Evolutionary conservation across 495 filamentous ascomycete genomes (phyloP).

Genomic region (Terfezia claveryi): DNA sequence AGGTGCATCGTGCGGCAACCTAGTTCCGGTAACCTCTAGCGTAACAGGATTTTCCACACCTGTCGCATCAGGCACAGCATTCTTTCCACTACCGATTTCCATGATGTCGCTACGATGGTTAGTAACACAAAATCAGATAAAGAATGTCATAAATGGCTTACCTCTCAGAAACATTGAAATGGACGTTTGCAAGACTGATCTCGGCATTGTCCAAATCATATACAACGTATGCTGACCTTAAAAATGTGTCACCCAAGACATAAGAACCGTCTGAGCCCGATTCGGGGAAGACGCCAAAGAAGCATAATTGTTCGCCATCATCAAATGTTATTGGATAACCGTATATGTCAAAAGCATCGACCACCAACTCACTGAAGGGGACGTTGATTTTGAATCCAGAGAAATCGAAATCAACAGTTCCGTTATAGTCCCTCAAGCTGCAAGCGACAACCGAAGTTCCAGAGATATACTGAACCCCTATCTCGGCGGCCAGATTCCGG

Average conservation of each 20-base stretch:
- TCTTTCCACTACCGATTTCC: slow-evolving; percentile 47
- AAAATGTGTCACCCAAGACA: slow-evolving; percentile 80
- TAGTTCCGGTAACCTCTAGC: slow-evolving; percentile 16
- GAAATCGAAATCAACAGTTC: slow-evolving; percentile 48
- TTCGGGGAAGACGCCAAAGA: slow-evolving; percentile 58
- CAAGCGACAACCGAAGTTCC: slow-evolving; percentile 55
- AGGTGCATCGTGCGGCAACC: not conserved
- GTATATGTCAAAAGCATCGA: slow-evolving; percentile 32
- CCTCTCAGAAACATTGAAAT: slow-evolving; percentile 47
- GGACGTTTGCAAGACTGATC: slow-evolving; percentile 68
- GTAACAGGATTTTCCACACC: slow-evolving; percentile 41
- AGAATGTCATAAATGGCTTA: not conserved
- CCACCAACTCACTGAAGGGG: slow-evolving; percentile 51
- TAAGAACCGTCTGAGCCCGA: slow-evolving; percentile 29
- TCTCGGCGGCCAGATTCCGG: slow-evolving; percentile 36
- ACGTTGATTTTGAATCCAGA: slow-evolving; percentile 46
- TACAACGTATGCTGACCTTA: slow-evolving; percentile 78
- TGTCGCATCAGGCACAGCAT: slow-evolving; percentile 48
- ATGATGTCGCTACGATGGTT: slow-evolving; percentile 25
- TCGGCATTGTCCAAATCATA: slow-evolving; percentile 76
- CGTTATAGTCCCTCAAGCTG: slow-evolving; percentile 32
- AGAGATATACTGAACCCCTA: slow-evolving; percentile 35
- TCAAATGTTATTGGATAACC: slow-evolving; percentile 32
- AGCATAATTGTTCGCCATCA: slow-evolving; percentile 39
- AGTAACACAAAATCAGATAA: not conserved